Base-by-base conservation (phyloP, 805 yeast genomes). In the Grigorovia humatica region DNA sequence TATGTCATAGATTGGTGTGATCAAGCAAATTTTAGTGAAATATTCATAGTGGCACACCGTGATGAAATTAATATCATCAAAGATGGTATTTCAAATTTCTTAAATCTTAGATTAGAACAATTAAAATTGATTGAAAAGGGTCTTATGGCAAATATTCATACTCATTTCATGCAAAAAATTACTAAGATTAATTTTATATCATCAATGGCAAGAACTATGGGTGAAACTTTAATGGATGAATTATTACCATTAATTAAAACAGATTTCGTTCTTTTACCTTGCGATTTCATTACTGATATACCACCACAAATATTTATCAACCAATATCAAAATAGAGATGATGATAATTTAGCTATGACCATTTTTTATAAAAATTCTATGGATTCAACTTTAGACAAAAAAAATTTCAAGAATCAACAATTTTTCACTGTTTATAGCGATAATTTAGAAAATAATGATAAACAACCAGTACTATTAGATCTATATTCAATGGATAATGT, bases 1-100 rank as follows among this genome's bases (percentile, higher is more conserved):
- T 85, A 88, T 63, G 95, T 85, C 2, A 73, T 93, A 40, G 90
- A 85, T 59, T 93, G 98, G 98, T 90, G 98, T 73, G 89, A 82
- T 61, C 75, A 77, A 63, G 96, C 95, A 2, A 82, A 82, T 53
- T 90, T 90, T 68, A 78, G 78, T 46, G 78, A 78, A 46, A 77
- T 86, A 47, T 80, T 85, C 19, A 74, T 90, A 18, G 83, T 86
- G 8, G 73, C 79, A 9, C 80, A 77, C 50, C 63, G 68, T 11
- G 76, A 72, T 2, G 75, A 79, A 35, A 64, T 69, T 42, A 75
- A 71, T 2, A 75, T 68, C 19, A 75, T 88, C 18, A 65, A 69
- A 23, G 66, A 66, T 13, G 80, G 78, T 15, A 69, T 88, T 13
- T 75, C 72, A 9, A 60, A 62, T 1, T 85, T 79, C 62, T 65